These are phyloP conservation scores for Barnettozyma hawaiiensis DNA, from an alignment of 1,139 yeast species.

Conservation along the genomic window DNA sequence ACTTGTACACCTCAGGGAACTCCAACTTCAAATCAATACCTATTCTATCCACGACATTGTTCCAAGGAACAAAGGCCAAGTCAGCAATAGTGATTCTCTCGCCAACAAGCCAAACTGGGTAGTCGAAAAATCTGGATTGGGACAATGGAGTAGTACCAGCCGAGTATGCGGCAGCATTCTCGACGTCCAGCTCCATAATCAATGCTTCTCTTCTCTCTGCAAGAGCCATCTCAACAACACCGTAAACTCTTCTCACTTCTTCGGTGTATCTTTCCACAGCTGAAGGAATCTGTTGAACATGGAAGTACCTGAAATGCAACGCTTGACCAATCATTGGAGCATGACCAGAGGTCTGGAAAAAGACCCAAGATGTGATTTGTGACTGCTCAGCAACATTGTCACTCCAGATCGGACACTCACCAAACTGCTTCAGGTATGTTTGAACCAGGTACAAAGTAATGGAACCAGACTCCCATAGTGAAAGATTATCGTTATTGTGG, in stretches of 20 bases:
- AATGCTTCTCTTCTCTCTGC: constrained; percentile 90
- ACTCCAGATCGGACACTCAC: constrained; percentile 76
- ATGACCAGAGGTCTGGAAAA: constrained; percentile 93
- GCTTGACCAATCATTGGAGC: constrained; percentile 99
- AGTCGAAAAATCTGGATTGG: constrained; percentile 81
- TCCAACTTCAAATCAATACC: constrained; percentile 84
- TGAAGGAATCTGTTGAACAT: constrained; percentile 77
- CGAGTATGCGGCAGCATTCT: constrained; percentile 82
- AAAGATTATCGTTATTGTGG: constrained; percentile 70
- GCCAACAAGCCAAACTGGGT: constrained; percentile 94
- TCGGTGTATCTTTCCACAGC: constrained; percentile 91
- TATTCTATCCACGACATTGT: constrained; percentile 87
- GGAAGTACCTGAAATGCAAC: constrained; percentile 86
- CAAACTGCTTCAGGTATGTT: constrained; percentile 61
- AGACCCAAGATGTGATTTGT: constrained; percentile 85
- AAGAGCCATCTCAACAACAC: constrained; percentile 90
- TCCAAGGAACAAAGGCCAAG: constrained; percentile 93
- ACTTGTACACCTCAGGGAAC: constrained; percentile 92
- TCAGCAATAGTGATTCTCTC: constrained; percentile 90
- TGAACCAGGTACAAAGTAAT: constrained; percentile 73
- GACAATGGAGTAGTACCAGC: constrained; percentile 86
- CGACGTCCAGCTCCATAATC: constrained; percentile 85
- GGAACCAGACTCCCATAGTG: constrained; percentile 95
- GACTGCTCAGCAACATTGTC: constrained; percentile 76
- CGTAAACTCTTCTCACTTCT: constrained; percentile 89